Evolutionary conservation across 805 yeast genomes (phyloP).

Genomic region (Cyberlindnera veronae): DNA sequence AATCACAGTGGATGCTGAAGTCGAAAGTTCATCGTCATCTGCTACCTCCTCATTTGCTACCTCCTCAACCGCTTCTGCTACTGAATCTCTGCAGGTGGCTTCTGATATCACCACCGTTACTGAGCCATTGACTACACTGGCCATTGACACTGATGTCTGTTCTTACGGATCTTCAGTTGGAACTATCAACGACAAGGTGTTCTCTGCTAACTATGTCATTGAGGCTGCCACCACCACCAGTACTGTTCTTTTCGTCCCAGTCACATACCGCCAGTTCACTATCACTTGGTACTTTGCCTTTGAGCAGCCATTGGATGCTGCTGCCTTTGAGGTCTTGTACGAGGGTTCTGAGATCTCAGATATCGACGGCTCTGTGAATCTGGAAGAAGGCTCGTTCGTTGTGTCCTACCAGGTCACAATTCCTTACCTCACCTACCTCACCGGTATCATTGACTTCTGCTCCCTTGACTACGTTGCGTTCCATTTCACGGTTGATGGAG

Average conservation of each 20-base stretch:
- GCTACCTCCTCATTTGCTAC: no score
- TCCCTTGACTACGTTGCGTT: constrained; percentile 12
- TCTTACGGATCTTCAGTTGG: constrained; percentile 3
- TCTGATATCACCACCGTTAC: no score
- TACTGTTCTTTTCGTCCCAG: constrained; percentile 2
- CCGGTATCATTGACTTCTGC: constrained; percentile 2
- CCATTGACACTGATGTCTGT: constrained; percentile 2
- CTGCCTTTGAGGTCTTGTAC: constrained; percentile 6
- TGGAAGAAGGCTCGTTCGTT: constrained; percentile 12
- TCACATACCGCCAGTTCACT: constrained; percentile 8
- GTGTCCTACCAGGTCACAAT: constrained; percentile 7
- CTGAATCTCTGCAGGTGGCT: no score
- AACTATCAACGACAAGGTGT: constrained; percentile 4
- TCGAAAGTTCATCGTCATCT: no score
- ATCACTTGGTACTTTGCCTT: constrained; percentile 18
- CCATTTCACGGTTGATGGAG: constrained; percentile 1
- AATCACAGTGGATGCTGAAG: no score
- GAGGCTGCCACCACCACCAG: background rate
- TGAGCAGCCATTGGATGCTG: constrained; percentile 9
- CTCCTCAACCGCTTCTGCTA: no score
- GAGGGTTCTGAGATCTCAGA: constrained; percentile 6
- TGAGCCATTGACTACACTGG: background rate
- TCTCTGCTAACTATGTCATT: constrained; percentile 1
- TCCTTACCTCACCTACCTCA: constrained; percentile 4
- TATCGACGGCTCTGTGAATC: constrained; percentile 13